Base-by-base conservation (phyloP, 306 rosid species). In the Alnus glutinosa region DNA sequence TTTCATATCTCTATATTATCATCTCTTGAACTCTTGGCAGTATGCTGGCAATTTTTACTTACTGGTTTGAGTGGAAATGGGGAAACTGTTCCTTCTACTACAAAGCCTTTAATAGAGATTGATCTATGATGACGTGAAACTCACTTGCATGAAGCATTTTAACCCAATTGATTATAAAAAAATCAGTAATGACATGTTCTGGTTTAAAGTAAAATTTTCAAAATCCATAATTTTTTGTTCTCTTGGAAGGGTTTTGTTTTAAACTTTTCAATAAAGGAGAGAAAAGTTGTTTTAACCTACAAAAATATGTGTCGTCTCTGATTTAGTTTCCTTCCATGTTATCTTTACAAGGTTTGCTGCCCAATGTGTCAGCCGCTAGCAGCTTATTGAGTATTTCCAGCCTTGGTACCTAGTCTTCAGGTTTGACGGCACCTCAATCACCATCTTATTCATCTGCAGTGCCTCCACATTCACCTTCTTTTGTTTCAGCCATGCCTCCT, bases 371-470 rank as follows among this genome's bases (percentile, higher is more conserved):
- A 32, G 62, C 80, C 37, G 28, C 79, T 81, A 49, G 88, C 42
- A 85, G 85, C 79, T 44, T 86, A 78, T 49, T 77, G 63, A 88
- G 76, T 80, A 55, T 86, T 86, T 80, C 89, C 28, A 87, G 89
- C 78, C 30, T 76, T 71, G 86, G 83, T 61, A 44, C 77, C 46
- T 72, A 71, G 12, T 51, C 84, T 84, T 68, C 83, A 1, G 88
- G 86, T 34, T 70, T 83, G 70, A 79, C 49, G 86, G 5, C 34
- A 49, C 88, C 86, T 77, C 83, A 76, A 23, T 73, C 90, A 15
- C 71, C 89, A 70, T 70, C 83, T 69, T 78, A 80, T 74, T 78
- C 78, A 42, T 72, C 83, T 57, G 71, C 81, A 74, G 30, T 79
- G 81, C 77, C 82, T 71, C 44, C 44, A 39, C 44, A 39, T 39